These are phyloP conservation scores for Gaertneriomyces semiglobifer DNA, from an alignment of 192 early-diverging fungal genomes.

Conservation along the genomic window DNA sequence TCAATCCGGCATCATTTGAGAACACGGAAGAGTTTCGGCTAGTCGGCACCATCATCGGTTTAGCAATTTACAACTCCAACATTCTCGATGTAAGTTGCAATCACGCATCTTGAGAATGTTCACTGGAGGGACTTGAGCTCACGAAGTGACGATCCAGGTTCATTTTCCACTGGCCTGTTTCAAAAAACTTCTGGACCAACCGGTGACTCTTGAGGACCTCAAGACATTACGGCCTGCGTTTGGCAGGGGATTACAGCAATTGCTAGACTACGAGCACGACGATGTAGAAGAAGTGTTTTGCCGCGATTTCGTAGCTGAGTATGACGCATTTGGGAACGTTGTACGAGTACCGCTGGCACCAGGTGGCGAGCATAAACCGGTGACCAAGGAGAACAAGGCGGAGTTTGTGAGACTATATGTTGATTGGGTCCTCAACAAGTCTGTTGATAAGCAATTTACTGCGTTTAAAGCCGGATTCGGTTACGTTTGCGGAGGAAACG, in stretches of 20 bases:
- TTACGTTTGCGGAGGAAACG: constrained; percentile 65
- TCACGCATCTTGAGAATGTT: too few species aligned
- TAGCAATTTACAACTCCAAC: constrained; percentile 89
- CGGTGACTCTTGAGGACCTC: constrained; percentile 70
- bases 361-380: constrained; percentile 62
- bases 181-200: constrained; percentile 77
- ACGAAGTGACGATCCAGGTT: constrained; percentile 27
- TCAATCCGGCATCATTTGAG: constrained; percentile 52
- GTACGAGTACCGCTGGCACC: constrained; percentile 60
- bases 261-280: constrained; percentile 67
- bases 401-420: constrained; percentile 72
- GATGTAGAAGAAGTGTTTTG: constrained; percentile 77
- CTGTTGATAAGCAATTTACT: constrained; percentile 58
- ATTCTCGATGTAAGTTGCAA: constrained; percentile 65
- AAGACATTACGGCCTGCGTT: constrained; percentile 71
- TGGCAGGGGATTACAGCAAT: constrained; percentile 68
- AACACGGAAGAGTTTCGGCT: constrained; percentile 76
- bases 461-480: constrained; percentile 78
- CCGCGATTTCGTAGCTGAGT: constrained; percentile 66
- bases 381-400: constrained; percentile 72
- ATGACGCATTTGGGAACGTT: constrained; percentile 54
- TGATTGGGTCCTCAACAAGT: constrained; percentile 62
- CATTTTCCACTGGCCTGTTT: constrained; percentile 82
- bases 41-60: constrained; percentile 80
- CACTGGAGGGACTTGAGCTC: too few species aligned